Evolutionary conservation across 1,284 basidiomycete genomes (phyloP).

Genomic region (Limonomyces culmigenus): DNA sequence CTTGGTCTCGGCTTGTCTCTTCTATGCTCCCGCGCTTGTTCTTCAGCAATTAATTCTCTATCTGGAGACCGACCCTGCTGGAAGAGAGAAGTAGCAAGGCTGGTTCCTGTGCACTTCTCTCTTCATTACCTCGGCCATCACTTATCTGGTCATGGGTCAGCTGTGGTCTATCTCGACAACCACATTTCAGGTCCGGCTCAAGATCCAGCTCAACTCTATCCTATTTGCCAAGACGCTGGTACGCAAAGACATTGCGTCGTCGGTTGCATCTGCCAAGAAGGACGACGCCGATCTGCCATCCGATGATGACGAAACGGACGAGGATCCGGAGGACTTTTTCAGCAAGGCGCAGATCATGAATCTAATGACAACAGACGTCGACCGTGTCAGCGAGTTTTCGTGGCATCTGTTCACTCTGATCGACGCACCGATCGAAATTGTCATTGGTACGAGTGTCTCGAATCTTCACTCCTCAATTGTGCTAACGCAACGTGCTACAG

Average conservation of each 20-base stretch:
- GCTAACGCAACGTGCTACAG: too few relatives aligned
- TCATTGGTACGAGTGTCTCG: too few relatives aligned
- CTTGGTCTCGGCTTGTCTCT: conserved; percentile 42
- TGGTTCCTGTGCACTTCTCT: conserved; percentile 59
- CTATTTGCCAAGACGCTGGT: conserved; percentile 82
- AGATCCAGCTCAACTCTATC: conserved; percentile 72
- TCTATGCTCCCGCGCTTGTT: conserved; percentile 70
- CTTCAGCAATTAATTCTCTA: conserved; percentile 55
- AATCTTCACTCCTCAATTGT: too few relatives aligned
- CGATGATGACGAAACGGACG: conserved; percentile 17
- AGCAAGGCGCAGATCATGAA: conserved; percentile 87
- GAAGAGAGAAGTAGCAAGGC: conserved; percentile 37
- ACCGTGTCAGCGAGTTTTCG: conserved; percentile 73
- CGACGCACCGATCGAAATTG: conserved; percentile 78
- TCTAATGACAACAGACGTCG: conserved; percentile 80
- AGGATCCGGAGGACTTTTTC: conserved; percentile 58
- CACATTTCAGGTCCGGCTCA: conserved; percentile 53
- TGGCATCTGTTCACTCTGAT: conserved; percentile 63
- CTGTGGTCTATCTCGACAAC: conserved; percentile 64
- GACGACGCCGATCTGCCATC: conserved; percentile 14
- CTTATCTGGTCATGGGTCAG: conserved; percentile 35
- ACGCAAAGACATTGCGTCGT: conserved; percentile 71
- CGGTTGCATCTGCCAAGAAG: conserved; percentile 18
- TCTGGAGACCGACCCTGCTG: conserved; percentile 49
- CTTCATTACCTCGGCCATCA: conserved; percentile 44